A percentile compares a stretch with the other conserved stretches of the same genome.
Conservation (phyloP, 768 basidiomycete genomes). For the Austroboletus eburneus region DNA sequence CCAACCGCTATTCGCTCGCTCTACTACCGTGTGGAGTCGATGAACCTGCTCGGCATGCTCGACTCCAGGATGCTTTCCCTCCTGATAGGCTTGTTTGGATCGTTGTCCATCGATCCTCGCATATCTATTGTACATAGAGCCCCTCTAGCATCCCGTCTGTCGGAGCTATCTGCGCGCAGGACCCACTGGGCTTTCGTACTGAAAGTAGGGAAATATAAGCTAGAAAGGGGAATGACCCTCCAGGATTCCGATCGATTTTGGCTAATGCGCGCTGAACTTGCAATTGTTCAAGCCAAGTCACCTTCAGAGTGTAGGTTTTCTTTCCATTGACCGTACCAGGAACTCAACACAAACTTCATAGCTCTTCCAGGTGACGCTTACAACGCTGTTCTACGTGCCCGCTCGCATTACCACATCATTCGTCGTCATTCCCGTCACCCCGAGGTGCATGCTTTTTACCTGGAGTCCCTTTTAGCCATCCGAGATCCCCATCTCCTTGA, state of each 20-base stretch:
- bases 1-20: slow-evolving; percentile 36
- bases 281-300: slow-evolving; percentile 16
- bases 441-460: slow-evolving; percentile 46
- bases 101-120: slow-evolving; percentile 38
- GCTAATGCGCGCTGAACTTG: slow-evolving; percentile 50
- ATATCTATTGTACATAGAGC: slow-evolving; percentile 25
- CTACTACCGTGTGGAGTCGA: slow-evolving; percentile 36
- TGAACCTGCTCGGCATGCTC: slow-evolving; percentile 33
- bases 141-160: slow-evolving; percentile 28
- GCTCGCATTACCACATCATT: slow-evolving; percentile 38
- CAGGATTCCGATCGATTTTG: slow-evolving; percentile 54
- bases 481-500: slow-evolving; percentile 25
- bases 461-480: slow-evolving; percentile 36
- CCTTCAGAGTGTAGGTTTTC: slow-evolving; percentile 12
- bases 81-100: slow-evolving; percentile 48
- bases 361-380: slow-evolving; percentile 8
- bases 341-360: slow-evolving; percentile 11
- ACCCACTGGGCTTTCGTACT: slow-evolving; percentile 50
- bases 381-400: slow-evolving; percentile 31
- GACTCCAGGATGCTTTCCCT: slow-evolving; percentile 34
- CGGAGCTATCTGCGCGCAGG: slow-evolving; percentile 15
- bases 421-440: slow-evolving; percentile 34
- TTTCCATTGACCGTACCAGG: background rate
- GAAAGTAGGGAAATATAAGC: slow-evolving; percentile 44
- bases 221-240: slow-evolving; percentile 29